Base-by-base conservation (phyloP, 345 rosid genomes). In the Aquilaria malaccensis region DNA sequence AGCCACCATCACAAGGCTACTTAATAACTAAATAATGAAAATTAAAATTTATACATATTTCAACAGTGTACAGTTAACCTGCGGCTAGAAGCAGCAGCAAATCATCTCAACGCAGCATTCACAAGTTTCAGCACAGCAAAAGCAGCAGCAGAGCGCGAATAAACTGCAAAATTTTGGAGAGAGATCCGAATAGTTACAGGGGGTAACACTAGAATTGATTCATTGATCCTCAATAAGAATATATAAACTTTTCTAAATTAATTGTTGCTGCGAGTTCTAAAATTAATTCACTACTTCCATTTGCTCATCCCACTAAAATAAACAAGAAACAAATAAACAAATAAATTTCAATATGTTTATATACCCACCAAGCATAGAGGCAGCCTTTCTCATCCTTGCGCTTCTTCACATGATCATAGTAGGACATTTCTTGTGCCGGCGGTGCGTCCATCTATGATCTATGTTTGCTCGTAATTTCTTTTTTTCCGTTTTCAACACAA, bases 361-460 rank as follows among this genome's bases (percentile, higher is more conserved):
- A 15, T 33, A 56, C 76, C 13, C 33, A 80, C 85, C 61, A 31
- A 31, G 88, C 74, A 68, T 76, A 78, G 49, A 78, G 70, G 69
- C 70, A 68, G 66, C 85, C 85, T 62, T 78, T 83, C 46, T 80
- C 88, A n/a, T 78, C 77, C 0, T 43, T 74, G 57, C 78, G 83
- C 53, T 50, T 78, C 62, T 67, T 65, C 45, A 80, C 61, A 7
- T 74, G 78, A 50, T 64, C 76, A 13, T 2, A 30, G 50, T 79
- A 76, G 14, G 81, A 74, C 68, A 71, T 76, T 64, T 71, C 52
- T 59, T 77, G 80, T 9, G 15, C 29, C 6, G 45, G 1, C 2
- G 81, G 79, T 11, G 69, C 70, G 50, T 83, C 67, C 81, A 76
- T 83, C 15, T 43, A 46, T 33, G 4, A 11, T 45, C n/a, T 60